phyloP scores from a whole-genome alignment of 2,329 filamentous ascomycete species.

The Monosporascus sp. region DNA sequence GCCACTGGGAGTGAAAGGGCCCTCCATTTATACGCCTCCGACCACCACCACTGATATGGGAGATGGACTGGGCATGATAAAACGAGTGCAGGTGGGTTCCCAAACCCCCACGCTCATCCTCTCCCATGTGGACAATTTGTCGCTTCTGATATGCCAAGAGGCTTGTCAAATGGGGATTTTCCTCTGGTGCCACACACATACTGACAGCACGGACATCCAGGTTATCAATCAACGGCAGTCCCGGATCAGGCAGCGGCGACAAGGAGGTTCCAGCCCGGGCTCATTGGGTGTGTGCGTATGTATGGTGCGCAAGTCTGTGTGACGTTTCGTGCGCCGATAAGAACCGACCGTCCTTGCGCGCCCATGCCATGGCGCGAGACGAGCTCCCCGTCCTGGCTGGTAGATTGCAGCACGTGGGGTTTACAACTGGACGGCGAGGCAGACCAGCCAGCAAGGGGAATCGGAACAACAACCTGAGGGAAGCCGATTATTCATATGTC shows the following conservation, averaged over 20 bases:
- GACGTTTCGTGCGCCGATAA: too few species aligned
- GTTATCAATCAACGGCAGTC: background rate
- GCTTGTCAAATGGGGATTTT: background rate
- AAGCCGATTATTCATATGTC: background rate
- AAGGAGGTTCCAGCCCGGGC: too few species aligned
- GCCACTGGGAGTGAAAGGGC: background rate
- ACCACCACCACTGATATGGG: too few species aligned
- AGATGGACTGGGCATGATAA: too few species aligned
- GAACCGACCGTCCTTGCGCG: too few species aligned
- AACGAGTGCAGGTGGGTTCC: background rate
- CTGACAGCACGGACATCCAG: background rate
- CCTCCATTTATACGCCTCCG: background rate
- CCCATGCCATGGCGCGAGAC: too few species aligned
- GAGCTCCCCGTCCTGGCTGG: background rate
- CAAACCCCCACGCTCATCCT: background rate
- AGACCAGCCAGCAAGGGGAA: background rate
- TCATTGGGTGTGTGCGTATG: too few species aligned
- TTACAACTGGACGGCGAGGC: background rate
- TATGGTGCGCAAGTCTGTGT: too few species aligned
- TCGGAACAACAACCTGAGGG: background rate
- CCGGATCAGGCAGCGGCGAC: too few species aligned
- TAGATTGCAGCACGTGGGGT: background rate
- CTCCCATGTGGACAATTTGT: background rate
- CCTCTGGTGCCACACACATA: background rate
- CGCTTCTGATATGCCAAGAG: background rate